phyloP scores from a whole-genome alignment of 2,329 filamentous ascomycete species.

The Diaporthe sp. region DNA sequence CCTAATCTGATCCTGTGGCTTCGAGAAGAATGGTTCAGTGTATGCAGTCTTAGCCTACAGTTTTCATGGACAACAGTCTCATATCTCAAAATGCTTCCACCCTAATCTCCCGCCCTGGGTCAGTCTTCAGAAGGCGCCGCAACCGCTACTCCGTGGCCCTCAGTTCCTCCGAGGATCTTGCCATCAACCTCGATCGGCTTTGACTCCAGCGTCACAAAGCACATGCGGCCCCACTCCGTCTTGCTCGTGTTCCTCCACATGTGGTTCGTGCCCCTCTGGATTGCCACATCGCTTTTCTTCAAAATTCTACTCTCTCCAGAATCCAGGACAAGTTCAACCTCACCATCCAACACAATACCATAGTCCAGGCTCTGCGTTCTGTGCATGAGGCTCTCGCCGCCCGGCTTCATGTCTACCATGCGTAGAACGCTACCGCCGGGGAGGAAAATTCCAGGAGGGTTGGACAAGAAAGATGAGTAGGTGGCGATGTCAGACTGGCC shows the following conservation, averaged over 20 bases:
- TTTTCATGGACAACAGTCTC: neutral
- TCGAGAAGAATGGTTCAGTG: neutral
- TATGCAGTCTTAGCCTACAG: neutral
- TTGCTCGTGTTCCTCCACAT: conserved; percentile 51
- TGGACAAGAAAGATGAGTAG: conserved; percentile 26
- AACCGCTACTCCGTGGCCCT: conserved; percentile 31
- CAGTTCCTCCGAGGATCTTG: neutral
- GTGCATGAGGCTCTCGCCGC: conserved; percentile 43
- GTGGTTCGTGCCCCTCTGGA: conserved; percentile 60
- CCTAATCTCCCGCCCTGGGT: neutral
- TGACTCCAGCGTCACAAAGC: conserved; percentile 46
- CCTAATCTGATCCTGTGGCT: no score
- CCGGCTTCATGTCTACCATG: conserved; percentile 37
- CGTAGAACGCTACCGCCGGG: conserved; percentile 36
- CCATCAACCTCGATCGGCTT: conserved; percentile 41
- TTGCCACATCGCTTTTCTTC: conserved; percentile 55
- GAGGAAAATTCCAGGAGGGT: conserved; percentile 31
- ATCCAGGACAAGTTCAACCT: conserved; percentile 59
- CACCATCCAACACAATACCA: conserved; percentile 60
- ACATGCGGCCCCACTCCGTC: conserved; percentile 53
- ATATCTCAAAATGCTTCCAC: no score
- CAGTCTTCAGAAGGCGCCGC: conserved; percentile 33
- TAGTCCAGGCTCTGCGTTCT: conserved; percentile 60
- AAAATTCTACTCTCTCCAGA: conserved; percentile 54
- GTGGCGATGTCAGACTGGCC: conserved; percentile 27